Percentiles rank a stretch among this genome's conserved stretches.
Evolutionary conservation across 805 yeast species (phyloP).

Genomic region (Monosporozyma servazzii): DNA sequence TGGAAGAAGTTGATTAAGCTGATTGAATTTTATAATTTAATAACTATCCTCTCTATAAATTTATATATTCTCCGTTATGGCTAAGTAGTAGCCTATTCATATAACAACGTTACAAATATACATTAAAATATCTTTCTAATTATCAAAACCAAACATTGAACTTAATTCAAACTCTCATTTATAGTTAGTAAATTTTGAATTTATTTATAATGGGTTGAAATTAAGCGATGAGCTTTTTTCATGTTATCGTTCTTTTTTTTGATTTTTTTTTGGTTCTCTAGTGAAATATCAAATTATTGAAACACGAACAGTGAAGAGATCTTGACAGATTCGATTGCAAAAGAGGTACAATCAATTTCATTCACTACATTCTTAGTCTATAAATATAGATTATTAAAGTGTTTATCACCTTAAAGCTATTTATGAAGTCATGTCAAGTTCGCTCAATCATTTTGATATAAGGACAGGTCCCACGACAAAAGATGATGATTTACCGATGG

Average conservation of each 20-base stretch:
- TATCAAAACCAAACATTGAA: background rate
- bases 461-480: background rate
- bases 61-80: background rate
- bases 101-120: background rate
- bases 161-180: too few relatives aligned
- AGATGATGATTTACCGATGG: background rate
- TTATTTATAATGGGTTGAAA: too few relatives aligned
- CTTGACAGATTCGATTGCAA: too few relatives aligned
- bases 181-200: too few relatives aligned
- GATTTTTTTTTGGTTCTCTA: too few relatives aligned
- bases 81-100: background rate
- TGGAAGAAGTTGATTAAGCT: slow-evolving; percentile 63
- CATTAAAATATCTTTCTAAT: background rate
- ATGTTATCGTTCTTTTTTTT: too few relatives aligned
- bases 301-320: too few relatives aligned
- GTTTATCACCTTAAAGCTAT: background rate
- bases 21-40: background rate
- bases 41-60: background rate
- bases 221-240: too few relatives aligned
- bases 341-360: too few relatives aligned
- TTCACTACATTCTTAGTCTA: too few relatives aligned
- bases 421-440: background rate
- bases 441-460: background rate
- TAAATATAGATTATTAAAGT: background rate
- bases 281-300: too few relatives aligned